Evolutionary conservation across 148 eudicot species (phyloP), one percentile per base, ranked within the genome.

Genomic region (Arbutus unedo): DNA sequence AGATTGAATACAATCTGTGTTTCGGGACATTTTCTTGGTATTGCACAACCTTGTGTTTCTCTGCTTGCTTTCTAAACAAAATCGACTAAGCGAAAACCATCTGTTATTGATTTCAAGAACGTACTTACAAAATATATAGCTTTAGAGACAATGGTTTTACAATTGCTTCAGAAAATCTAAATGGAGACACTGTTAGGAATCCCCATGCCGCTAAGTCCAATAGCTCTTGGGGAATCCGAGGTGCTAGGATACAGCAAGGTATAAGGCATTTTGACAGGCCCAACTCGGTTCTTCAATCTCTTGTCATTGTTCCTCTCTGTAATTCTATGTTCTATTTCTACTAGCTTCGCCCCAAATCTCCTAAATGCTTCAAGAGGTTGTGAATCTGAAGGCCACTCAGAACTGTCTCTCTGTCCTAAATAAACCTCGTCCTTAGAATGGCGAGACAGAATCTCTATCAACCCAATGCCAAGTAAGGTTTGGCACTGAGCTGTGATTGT

Each of bases 211-310:
- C 70, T 64, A 23, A 64, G 70, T 64, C 70, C 70, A 0, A 64
- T 9, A 64, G 70, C 70, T 64, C 0, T 23, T 6, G 23, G 41
- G 15, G 70, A 25, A 64, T 23, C 4, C 14, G 70, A 64, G 4
- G 70, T 64, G 41, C 70, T 64, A 23, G 70, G 70, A 25, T 82
- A 82, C 15, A 85, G 79, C 82, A 82, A 54, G 38, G 85, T 79
- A 71, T 85, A 85, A 4, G 87, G 85, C 74, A 85, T 47, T 48
- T 79, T 75, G 53, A 55, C 88, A 4, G 88, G 85, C 8, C 88
- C 88, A 18, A 38, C 14, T 23, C 88, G 57, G 81, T 86, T 86
- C 71, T 70, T 86, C 70, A 23, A 64, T 47, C 79, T 83, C 44
- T 44, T 9, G 47, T 86, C 82, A 19, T 49, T 25, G 56, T 86